A percentile compares a stretch with the other conserved stretches of the same genome.
These are phyloP conservation scores for Mortierella alpina DNA, from an alignment of 192 early-diverging fungal species.

Conservation along the genomic window DNA sequence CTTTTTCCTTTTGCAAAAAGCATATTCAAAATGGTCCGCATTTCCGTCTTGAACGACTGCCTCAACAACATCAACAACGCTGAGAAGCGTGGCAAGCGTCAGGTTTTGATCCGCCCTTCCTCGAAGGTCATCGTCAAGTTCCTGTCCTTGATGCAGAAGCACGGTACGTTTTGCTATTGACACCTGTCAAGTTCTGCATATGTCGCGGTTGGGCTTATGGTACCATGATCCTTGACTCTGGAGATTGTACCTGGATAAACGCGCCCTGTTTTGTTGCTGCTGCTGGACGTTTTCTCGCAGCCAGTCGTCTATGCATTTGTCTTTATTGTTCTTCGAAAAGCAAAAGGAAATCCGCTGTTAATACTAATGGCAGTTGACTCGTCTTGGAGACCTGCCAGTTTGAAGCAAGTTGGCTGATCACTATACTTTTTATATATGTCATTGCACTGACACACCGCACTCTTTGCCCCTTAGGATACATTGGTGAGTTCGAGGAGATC, in stretches of 20 bases:
- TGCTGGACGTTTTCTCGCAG: too few relatives aligned
- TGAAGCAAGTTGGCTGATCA: background rate
- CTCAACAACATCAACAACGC: conserved; percentile 99
- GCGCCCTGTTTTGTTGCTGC: too few relatives aligned
- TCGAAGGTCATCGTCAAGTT: conserved; percentile 99
- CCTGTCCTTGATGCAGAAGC: conserved; percentile 98
- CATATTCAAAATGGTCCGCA: conserved; percentile 88
- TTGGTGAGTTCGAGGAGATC: conserved; percentile 99
- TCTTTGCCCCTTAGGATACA: conserved; percentile 77
- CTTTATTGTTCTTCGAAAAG: too few relatives aligned
- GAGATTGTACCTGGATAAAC: too few relatives aligned
- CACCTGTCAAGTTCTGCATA: background rate
- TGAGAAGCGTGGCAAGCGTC: conserved; percentile 98
- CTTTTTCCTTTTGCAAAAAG: background rate
- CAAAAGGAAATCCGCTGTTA: too few relatives aligned
- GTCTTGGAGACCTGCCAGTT: too few relatives aligned
- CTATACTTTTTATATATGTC: background rate
- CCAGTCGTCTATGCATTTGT: too few relatives aligned
- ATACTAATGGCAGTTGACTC: too few relatives aligned
- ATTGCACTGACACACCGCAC: background rate
- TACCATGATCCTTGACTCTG: too few relatives aligned
- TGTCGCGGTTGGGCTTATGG: too few relatives aligned
- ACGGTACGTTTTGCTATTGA: conserved; percentile 69
- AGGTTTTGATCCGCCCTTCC: conserved; percentile 95
- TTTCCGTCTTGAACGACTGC: conserved; percentile 96